Base-by-base conservation (phyloP, 352 stramenopile genomes). In the Phytophthora capsici region DNA sequence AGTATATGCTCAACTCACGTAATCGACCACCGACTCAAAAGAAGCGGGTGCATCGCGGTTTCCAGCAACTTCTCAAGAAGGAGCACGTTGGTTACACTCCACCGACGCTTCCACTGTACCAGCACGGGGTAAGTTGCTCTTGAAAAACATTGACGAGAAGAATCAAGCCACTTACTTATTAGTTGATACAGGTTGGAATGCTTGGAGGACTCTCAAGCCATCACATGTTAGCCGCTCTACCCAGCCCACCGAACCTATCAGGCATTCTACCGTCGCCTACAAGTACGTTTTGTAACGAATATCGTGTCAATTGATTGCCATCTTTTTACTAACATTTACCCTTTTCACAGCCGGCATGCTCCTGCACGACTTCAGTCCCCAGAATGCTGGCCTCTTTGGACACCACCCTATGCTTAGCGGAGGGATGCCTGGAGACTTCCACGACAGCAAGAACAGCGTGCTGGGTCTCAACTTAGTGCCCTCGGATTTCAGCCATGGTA, bases 61-160 rank as follows among this genome's bases (percentile, higher is more conserved):
- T 91, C 52, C 85, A 93, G 71, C 85, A 91, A 62, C 64, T 93
- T 62, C 69, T 91, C 13, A 87, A 90, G 63, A 91, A 91, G 28
- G 81, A 91, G 50, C 82, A 93, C 49, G 67, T 81, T 59, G 67
- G 70, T 47, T 91, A 90, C 66, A 78, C 83, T 6, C 82, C 85
- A 6, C 82, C 85, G 20, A 73, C 82, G 37, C 69, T 92, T 47
- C 79, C 84, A 6, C 62, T 91, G 10, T 93, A 91, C 47, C 82
- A 91, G 41, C 82, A 88, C 41, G 70, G 72, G 37, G 84, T 93
- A 84, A 34, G 80, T 77, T 56, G 14, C 17, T 53, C 0, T 14
- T 20, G 36, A 41, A 26, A 30, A 32, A 5, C 38, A 10, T 43
- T 25, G 6, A 10, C 44, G 10, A n/a, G n/a, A n/a, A n/a, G n/a